These are phyloP conservation scores for Trichoderma sp. DNA, from an alignment of 2,329 filamentous ascomycete species.

Conservation along the genomic window DNA sequence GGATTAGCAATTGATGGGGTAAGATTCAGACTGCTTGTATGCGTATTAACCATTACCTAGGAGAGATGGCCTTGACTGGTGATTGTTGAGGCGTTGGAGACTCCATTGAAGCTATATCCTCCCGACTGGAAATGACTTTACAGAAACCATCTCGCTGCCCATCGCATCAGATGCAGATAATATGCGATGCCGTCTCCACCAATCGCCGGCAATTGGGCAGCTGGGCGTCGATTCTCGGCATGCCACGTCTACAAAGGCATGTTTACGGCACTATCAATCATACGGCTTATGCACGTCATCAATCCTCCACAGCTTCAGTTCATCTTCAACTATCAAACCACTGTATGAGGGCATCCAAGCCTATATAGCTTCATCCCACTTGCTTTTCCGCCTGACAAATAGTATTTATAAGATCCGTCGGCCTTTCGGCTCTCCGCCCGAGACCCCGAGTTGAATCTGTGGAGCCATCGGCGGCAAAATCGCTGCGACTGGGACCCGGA, in stretches of 20 bases:
- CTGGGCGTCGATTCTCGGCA: slow-evolving; percentile 20
- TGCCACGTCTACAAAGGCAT: slow-evolving; percentile 12
- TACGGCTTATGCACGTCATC: background rate
- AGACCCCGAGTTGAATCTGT: background rate
- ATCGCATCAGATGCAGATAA: background rate
- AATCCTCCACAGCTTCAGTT: background rate
- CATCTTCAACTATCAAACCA: too few species aligned
- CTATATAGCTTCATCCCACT: background rate
- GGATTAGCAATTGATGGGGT: too few species aligned
- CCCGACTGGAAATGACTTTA: background rate
- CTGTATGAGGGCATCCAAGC: background rate
- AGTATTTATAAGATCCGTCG: background rate
- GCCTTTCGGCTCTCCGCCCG: slow-evolving; percentile 6
- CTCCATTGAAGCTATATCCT: slow-evolving; percentile 7
- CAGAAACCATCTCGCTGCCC: background rate
- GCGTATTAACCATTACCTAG: slow-evolving; percentile 14
- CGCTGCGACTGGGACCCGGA: background rate
- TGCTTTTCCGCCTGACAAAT: background rate
- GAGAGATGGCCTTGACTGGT: slow-evolving; percentile 1
- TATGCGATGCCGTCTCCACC: slow-evolving; percentile 5
- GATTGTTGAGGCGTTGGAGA: background rate
- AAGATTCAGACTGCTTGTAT: too few species aligned
- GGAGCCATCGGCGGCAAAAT: background rate
- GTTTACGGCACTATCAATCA: background rate
- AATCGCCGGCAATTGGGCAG: slow-evolving; percentile 18